Base-by-base conservation (phyloP, 345 rosid species). In the Citrus hindsii region DNA sequence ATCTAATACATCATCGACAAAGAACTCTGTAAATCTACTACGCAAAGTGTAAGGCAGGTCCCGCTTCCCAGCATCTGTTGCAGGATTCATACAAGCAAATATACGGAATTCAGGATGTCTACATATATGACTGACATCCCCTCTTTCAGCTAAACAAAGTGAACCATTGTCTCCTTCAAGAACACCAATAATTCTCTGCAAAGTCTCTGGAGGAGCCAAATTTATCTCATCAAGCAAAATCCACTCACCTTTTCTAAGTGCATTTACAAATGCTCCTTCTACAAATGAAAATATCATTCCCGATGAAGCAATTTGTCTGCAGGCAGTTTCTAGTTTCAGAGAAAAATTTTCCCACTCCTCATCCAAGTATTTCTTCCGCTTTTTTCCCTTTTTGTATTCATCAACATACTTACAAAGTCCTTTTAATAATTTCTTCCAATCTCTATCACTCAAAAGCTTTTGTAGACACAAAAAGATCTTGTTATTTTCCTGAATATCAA, bases 41-140 rank as follows among this genome's bases (percentile, higher is more conserved):
- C 91, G 88, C 68, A 95, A 72, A 58, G 95, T 83, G 79, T 84
- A 84, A 4, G 97, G 95, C 83, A 95, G 87, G 73, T 95, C 99
- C 71, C 97, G 85, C 85, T 95, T 95, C 76, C 99, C 99, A 79
- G 99, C 98, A 90, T 95, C 99, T 65, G 96, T 95, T 82, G 98
- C 99, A 30, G 99, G 99, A 86, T 95, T 95, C 99, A 95, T 95
- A 72, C 99, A 93, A 24, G 97, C 92, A 90, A 93, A 95, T 77
- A 93, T 80, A 51, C 97, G 96, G 69, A 95, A 95, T 83, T 84
- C 83, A 65, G 87, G 83, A 87, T 95, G 93, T 83, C 98, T 89
- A 63, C 84, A 83, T 78, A 95, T 84, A 79, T 87, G 84, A 80
- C 82, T 83, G 62, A 81, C 85, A 88, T 95, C 99, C 77, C 98